A percentile compares a stretch with the other conserved stretches of the same genome.
phyloP scores from a whole-genome alignment of 306 rosid species.

The Fragaria nilgerrensis region DNA sequence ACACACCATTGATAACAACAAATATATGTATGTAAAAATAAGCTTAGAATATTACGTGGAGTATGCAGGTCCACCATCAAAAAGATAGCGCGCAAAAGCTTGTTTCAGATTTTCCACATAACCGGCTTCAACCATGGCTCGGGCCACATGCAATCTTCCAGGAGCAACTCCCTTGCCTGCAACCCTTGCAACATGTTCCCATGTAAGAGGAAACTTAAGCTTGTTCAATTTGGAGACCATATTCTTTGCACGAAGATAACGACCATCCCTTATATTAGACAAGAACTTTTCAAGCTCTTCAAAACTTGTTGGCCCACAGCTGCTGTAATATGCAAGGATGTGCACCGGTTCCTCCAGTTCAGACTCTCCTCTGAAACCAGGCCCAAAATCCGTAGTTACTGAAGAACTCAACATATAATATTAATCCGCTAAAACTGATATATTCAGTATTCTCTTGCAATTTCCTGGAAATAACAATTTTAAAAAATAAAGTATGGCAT shows the following conservation, averaged over 20 bases:
- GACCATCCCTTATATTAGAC: conserved; percentile 85
- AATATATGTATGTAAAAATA: conserved; percentile 6
- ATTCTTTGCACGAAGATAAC: conserved; percentile 78
- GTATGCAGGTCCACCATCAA: conserved; percentile 95
- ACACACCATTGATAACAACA: background rate
- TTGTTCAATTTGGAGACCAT: conserved; percentile 79
- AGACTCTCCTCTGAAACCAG: conserved; percentile 56
- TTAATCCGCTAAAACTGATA: background rate
- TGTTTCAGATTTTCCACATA: conserved; percentile 85
- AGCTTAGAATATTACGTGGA: conserved; percentile 64
- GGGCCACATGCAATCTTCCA: conserved; percentile 92
- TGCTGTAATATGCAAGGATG: conserved; percentile 91
- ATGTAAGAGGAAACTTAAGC: conserved; percentile 78
- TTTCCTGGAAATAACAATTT: background rate
- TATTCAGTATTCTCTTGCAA: background rate
- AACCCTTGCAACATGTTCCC: conserved; percentile 91
- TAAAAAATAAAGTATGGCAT: too few relatives aligned
- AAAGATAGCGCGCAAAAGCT: conserved; percentile 85
- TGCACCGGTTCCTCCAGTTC: conserved; percentile 88
- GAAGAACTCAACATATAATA: background rate
- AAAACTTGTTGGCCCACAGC: conserved; percentile 72
- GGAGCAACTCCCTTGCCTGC: conserved; percentile 98
- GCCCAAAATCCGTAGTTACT: conserved; percentile 21
- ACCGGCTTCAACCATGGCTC: conserved; percentile 94
- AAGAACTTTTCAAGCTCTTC: conserved; percentile 70